Base-by-base conservation (phyloP, 2,329 filamentous ascomycete species). In the Trichoderma atrobrunneum region DNA sequence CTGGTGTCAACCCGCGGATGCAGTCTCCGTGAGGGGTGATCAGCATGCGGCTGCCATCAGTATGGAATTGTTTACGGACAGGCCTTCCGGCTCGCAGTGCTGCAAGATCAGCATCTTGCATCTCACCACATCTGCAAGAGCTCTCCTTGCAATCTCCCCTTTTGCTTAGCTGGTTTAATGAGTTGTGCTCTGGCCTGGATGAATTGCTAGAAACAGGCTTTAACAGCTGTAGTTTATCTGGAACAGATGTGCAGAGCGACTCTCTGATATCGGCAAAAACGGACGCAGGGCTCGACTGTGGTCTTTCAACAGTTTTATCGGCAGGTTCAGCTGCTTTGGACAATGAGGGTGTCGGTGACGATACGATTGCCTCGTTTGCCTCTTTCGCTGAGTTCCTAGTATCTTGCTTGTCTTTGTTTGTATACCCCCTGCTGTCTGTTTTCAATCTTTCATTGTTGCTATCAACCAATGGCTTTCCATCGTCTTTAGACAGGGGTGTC, bases 11-110 rank as follows among this genome's bases (percentile, higher is more conserved):
- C 72, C 92, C 91, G 74, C 91, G 90, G n/a, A 95, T 85, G 78
- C 92, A 93, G 74, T 93, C 90, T 12, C 93, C 92, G 73, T 92
- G 90, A 0, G 92, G 91, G 0, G 92, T 94, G 67, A 95, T 88
- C 75, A 95, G 86, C 74, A 92, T 89, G 30, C 91, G 87, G 79
- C 87, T 86, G 70, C 89, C 90, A 73, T 92, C 90, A 2, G 89
- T 84, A 64, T 82, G 81, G 63, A 82, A 82, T 51, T 90, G 81
- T 79, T 91, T 91, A 73, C 86, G 87, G 10, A 92, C 88, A 12
- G 88, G 83, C 73, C 86, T 84, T 62, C 89, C 89, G 2, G 85
- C 83, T n/a, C 86, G 82, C 7, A 91, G 83, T 3, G 83, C 79
- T 16, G 84, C 82, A 34, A 89, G 85, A 73, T 92, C 89, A 60